A percentile compares a stretch with the other conserved stretches of the same genome.
phyloP scores from a whole-genome alignment of 2,329 filamentous ascomycete genomes.

The Fonsecaea pedrosoi region DNA sequence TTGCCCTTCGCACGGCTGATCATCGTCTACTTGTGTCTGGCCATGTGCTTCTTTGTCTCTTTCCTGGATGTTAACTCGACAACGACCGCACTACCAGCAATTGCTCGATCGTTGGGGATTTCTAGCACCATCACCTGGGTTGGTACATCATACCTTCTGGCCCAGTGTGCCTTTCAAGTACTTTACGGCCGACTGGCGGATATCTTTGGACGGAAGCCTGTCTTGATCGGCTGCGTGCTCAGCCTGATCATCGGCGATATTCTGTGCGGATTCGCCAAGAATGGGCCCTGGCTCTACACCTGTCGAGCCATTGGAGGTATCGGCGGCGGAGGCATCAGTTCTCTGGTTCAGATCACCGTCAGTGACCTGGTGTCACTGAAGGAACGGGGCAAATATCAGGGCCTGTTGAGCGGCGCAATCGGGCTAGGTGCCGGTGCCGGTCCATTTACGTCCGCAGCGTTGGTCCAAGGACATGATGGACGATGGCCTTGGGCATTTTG shows the following conservation, averaged over 20 bases:
- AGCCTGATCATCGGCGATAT: conserved; percentile 64
- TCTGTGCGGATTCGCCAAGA: conserved; percentile 64
- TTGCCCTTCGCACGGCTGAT: background rate
- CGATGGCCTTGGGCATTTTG: conserved; percentile 12
- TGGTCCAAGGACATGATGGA: conserved; percentile 8
- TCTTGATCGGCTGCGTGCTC: conserved; percentile 61
- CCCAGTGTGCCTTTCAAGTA: conserved; percentile 66
- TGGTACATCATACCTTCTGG: conserved; percentile 22
- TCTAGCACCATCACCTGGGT: conserved; percentile 12
- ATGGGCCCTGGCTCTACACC: conserved; percentile 64
- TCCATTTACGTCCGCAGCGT: background rate
- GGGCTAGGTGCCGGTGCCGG: background rate
- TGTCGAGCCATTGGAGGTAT: conserved; percentile 67
- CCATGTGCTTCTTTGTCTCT: conserved; percentile 8
- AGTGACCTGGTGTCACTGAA: conserved; percentile 66
- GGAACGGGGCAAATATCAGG: conserved; percentile 61
- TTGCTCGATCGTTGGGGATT: background rate
- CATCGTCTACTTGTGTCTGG: conserved; percentile 3
- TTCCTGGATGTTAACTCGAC: background rate
- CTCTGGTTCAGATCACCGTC: conserved; percentile 67
- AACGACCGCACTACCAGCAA: conserved; percentile 1
- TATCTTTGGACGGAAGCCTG: conserved; percentile 65
- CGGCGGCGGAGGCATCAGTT: conserved; percentile 66
- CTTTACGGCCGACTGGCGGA: conserved; percentile 68
- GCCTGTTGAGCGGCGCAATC: background rate